A percentile compares a stretch with the other conserved stretches of the same genome.
These are phyloP conservation scores for Aspergillus jensenii DNA, from an alignment of 2,329 filamentous ascomycete species.

Conservation along the genomic window DNA sequence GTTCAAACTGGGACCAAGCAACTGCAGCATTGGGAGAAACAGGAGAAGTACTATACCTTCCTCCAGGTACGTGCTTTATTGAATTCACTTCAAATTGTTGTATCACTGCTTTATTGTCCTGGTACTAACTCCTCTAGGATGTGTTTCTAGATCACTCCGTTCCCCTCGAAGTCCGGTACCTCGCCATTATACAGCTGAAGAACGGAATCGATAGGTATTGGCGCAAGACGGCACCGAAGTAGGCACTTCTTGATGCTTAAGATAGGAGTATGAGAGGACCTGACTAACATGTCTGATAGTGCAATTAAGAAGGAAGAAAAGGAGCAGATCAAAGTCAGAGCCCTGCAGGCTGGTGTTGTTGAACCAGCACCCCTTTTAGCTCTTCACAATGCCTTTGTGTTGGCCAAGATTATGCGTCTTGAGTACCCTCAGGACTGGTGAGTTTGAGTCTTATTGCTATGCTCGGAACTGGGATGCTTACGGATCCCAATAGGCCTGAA, in stretches of 20 bases:
- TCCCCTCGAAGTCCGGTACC: slow-evolving; percentile 75
- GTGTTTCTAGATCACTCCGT: slow-evolving; percentile 79
- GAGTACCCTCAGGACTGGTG: slow-evolving; percentile 88
- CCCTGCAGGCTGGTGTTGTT: slow-evolving; percentile 74
- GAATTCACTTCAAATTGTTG: not conserved
- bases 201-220: slow-evolving; percentile 96
- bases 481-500: slow-evolving; percentile 41
- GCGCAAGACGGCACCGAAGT: slow-evolving; percentile 74
- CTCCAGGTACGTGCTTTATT: slow-evolving; percentile 57
- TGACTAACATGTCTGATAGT: slow-evolving; percentile 37
- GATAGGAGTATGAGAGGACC: not conserved
- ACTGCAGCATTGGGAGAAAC: slow-evolving; percentile 69
- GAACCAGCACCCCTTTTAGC: slow-evolving; percentile 76
- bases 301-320: slow-evolving; percentile 71
- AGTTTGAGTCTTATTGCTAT: slow-evolving; percentile 1
- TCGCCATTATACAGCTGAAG: slow-evolving; percentile 91
- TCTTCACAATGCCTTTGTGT: slow-evolving; percentile 81
- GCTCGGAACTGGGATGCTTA: slow-evolving; percentile 4
- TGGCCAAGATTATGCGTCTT: slow-evolving; percentile 83
- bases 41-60: slow-evolving; percentile 64
- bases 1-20: slow-evolving; percentile 68
- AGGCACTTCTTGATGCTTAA: slow-evolving; percentile 27
- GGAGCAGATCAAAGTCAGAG: slow-evolving; percentile 67
- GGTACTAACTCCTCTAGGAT: slow-evolving; percentile 50
- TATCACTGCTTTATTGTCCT: not conserved